phyloP scores from a whole-genome alignment of 176 grass and related monocot genomes.

The Coix lacrymajobi region DNA sequence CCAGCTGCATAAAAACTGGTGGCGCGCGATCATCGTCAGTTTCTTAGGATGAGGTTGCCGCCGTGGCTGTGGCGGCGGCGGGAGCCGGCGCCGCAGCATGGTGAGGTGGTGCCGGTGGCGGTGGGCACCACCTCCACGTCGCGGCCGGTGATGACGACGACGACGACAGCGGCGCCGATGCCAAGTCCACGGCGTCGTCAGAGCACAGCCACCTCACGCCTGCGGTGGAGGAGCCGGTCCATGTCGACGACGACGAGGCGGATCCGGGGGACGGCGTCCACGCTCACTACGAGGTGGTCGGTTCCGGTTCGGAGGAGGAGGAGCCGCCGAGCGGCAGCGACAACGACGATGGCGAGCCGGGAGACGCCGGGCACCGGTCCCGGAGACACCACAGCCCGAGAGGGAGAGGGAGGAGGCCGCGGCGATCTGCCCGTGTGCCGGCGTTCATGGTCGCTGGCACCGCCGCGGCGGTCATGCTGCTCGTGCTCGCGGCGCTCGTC shows the following conservation, averaged over 20 bases:
- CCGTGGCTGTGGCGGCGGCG: neutral
- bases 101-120: neutral
- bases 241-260: neutral
- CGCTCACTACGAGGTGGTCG: neutral
- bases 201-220: neutral
- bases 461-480: conserved; percentile 18
- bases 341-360: neutral
- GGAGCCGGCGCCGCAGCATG: neutral
- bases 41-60: neutral
- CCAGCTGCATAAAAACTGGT: too few relatives aligned
- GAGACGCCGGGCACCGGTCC: neutral
- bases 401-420: neutral
- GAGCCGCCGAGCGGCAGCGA: neutral
- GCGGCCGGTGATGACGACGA: neutral
- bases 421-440: neutral
- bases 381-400: neutral
- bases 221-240: conserved; percentile 23
- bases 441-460: neutral
- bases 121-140: conserved; percentile 6
- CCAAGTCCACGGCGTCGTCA: conserved; percentile 7
- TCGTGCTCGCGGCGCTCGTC: conserved; percentile 35
- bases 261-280: neutral
- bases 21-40: neutral
- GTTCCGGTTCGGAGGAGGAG: neutral
- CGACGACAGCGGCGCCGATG: neutral